Evolutionary conservation across 2,329 filamentous ascomycete species (phyloP), one percentile per base, ranked within the genome.

Genomic region (Claviceps fusiformis): DNA sequence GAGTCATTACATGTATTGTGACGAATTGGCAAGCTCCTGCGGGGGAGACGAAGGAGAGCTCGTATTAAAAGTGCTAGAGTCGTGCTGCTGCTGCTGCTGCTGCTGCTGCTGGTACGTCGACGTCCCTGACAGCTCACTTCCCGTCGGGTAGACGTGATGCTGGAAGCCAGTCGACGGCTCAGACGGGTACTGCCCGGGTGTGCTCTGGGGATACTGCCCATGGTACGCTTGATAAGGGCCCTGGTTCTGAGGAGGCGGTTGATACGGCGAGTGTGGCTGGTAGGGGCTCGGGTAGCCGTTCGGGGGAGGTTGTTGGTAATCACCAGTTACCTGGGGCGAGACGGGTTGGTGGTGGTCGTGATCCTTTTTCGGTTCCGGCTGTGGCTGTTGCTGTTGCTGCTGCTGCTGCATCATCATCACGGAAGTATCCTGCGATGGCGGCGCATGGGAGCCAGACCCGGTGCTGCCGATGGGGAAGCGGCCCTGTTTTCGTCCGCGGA

Each of bases 401-500:
- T 62, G 56, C 13, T 64, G 61, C 39, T 60, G 60, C 2, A 61
- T 47, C 59, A 24, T 19, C 49, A 37, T 50, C 50, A 47, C 15
- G 31, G 53, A 37, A 47, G 53, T 45, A 47, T 35, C 19, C 27
- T 64, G 62, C 9, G 66, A 63, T 48, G 46, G 8, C 29, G 29
- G 35, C 29, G 60, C 60, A 19, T 58, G 58, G 1, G 57, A 55
- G 19, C 52, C 54, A 0, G 57, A 41, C 3, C 58, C 35, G 10
- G 54, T 59, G 17, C 53, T 54, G 31, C 57, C 54, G n/a, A 65
- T 50, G 10, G 63, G 59, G 60, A 70, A 70, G 45, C 67, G 67
- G 13, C 68, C 68, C 11, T 69, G 55, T 62, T 71, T 73, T 56
- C 71, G 70, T n/a, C 65, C 68, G 0, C 60, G 57, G 43, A 72